These are phyloP conservation scores for Extremus antarcticus DNA, from an alignment of 495 filamentous ascomycete species.

Conservation along the genomic window DNA sequence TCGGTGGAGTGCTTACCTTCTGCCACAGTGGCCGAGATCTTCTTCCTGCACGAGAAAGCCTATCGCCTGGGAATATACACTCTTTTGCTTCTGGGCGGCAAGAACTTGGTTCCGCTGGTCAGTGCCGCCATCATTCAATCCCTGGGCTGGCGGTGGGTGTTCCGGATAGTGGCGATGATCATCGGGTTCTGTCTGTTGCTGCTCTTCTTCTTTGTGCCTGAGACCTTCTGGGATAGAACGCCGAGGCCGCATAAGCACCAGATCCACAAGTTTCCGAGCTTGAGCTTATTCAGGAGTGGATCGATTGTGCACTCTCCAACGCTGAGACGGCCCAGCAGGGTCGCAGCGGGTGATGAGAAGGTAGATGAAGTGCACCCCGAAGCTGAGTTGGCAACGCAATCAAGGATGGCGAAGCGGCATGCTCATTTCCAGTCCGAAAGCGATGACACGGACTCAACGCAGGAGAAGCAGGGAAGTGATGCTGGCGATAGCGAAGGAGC, in stretches of 20 bases:
- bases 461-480: not conserved
- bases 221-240: constrained; percentile 91
- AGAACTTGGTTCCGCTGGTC: constrained; percentile 81
- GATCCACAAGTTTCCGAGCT: not conserved
- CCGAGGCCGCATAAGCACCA: constrained; percentile 47
- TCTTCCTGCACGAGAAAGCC: constrained; percentile 87
- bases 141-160: constrained; percentile 56
- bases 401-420: constrained; percentile 1
- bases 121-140: constrained; percentile 75
- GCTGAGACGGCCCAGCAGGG: constrained; percentile 1
- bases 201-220: constrained; percentile 85
- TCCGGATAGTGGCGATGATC: constrained; percentile 70
- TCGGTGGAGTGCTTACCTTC: constrained; percentile 92
- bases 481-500: too few species aligned
- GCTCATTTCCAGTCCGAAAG: constrained; percentile 12
- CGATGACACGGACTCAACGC: not conserved
- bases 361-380: not conserved
- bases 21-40: constrained; percentile 93
- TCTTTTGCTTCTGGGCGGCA: constrained; percentile 75
- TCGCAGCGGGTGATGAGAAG: not conserved
- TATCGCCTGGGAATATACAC: constrained; percentile 96
- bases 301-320: not conserved
- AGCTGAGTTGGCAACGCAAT: not conserved
- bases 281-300: not conserved
- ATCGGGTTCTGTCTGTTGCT: constrained; percentile 63